These are phyloP conservation scores for Cystofilobasidium macerans DNA, from an alignment of 768 basidiomycete genomes.

Conservation along the genomic window DNA sequence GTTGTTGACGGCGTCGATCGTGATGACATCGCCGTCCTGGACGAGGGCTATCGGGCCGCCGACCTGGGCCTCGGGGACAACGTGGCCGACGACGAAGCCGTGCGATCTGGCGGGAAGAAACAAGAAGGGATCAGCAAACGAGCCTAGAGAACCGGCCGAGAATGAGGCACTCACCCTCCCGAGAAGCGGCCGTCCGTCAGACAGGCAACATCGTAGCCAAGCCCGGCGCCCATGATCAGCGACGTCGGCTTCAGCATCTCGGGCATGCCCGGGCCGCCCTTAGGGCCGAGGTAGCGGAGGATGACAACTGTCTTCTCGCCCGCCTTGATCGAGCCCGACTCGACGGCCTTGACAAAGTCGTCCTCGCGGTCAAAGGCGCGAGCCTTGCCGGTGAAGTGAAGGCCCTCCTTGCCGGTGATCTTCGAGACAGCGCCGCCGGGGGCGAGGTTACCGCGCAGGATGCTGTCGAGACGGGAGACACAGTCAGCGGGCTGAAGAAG, in stretches of 20 bases:
- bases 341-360: constrained; percentile 76
- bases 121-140: constrained; percentile 20
- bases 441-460: constrained; percentile 81
- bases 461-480: constrained; percentile 44
- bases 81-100: constrained; percentile 90
- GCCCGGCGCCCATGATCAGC: constrained; percentile 95
- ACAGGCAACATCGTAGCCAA: constrained; percentile 91
- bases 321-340: constrained; percentile 73
- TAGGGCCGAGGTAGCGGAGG: constrained; percentile 87
- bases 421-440: constrained; percentile 94
- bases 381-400: constrained; percentile 80
- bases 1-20: constrained; percentile 79
- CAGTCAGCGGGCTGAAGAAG: neutral
- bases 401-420: constrained; percentile 90
- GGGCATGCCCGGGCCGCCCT: constrained; percentile 97
- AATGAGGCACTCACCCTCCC: constrained; percentile 61
- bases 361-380: constrained; percentile 85
- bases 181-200: constrained; percentile 96
- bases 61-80: constrained; percentile 89
- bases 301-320: constrained; percentile 96
- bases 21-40: constrained; percentile 71
- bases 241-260: constrained; percentile 97
- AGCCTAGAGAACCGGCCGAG: constrained; percentile 10
- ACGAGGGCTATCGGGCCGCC: constrained; percentile 89
- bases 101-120: constrained; percentile 54